Base-by-base conservation (phyloP, 176 grass and related monocot species). In the Tillandsia fasciculata region DNA sequence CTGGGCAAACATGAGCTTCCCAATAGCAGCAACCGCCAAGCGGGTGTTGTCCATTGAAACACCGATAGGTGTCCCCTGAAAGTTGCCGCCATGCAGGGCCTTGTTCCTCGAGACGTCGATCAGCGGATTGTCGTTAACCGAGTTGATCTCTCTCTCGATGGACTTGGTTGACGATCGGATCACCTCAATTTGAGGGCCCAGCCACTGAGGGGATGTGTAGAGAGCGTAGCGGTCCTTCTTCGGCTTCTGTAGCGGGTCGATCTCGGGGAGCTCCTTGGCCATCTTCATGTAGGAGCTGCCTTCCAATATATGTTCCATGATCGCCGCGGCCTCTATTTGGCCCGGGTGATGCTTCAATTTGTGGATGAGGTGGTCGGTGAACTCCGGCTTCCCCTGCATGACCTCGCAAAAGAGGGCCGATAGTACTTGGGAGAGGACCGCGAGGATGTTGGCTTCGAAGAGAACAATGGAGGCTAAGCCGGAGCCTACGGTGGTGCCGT, bases 401-500 rank as follows among this genome's bases (percentile, higher is more conserved):
- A 47, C 65, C 65, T 67, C 65, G 26, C 65, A 67, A 33, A 67
- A 67, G 13, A 67, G 9, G 65, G 65, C 65, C 0, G 65, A 67
- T 11, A 67, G 18, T 9, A 67, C 24, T 8, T 47, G 28, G 12
- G 65, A 49, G 11, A 67, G 28, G 2, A 67, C 14, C 13, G 65
- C 33, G 28, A 67, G 33, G 15, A 67, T 15, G 33, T 49, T 67
- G 33, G 65, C 28, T 61, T 61, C 56, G 4, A 18, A 61, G 56
- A 61, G 56, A n/a, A 64, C 71, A 20, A 73, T 42, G 9, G 71
- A 73, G 42, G 71, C 71, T 11, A 73, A 56, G 14, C 71, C 71
- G 42, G 71, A 73, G n/a, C 71, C 71, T 14, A 73, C 71, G 15
- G 57, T 57, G 2, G 71, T 73, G 56, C 57, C 71, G 18, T 73